phyloP scores from a whole-genome alignment of 805 yeast genomes.

The Pichia deserticola region DNA sequence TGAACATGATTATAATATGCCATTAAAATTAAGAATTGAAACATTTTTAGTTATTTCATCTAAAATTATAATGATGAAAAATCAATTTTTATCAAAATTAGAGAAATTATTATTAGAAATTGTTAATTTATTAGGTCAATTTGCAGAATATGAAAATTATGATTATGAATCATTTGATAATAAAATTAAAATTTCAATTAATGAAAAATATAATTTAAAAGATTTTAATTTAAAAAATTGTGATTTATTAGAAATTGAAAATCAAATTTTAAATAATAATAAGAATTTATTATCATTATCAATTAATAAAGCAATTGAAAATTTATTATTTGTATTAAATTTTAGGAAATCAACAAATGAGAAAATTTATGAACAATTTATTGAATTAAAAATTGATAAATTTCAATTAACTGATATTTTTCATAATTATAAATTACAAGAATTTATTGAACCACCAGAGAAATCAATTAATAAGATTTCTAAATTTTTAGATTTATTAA shows the following conservation, averaged over 20 bases:
- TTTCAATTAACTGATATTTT: conserved; percentile 16
- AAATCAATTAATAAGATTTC: conserved; percentile 11
- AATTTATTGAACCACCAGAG: conserved; percentile 14
- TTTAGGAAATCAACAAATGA: conserved; percentile 11
- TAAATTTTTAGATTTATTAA: neutral
- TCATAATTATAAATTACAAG: conserved; percentile 13
- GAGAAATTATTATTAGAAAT: conserved; percentile 12
- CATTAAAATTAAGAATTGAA: conserved; percentile 16
- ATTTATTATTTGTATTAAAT: conserved; percentile 4
- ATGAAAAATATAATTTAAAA: neutral
- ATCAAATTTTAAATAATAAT: neutral
- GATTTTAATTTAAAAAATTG: neutral
- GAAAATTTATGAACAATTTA: conserved; percentile 12
- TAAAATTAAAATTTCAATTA: neutral
- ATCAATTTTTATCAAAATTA: conserved; percentile 11
- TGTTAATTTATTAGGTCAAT: conserved; percentile 9
- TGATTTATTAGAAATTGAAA: conserved; percentile 1
- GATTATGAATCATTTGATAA: neutral
- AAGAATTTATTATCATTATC: neutral
- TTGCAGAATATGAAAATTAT: conserved; percentile 8
- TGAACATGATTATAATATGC: neutral
- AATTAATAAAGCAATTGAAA: neutral
- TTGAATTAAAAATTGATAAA: conserved; percentile 11
- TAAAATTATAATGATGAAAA: conserved; percentile 16
- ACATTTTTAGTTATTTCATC: conserved; percentile 19